Evolutionary conservation across 768 basidiomycete genomes (phyloP), one percentile per base, ranked within the genome.

Genomic region (Phanerodontia chrysosporium): DNA sequence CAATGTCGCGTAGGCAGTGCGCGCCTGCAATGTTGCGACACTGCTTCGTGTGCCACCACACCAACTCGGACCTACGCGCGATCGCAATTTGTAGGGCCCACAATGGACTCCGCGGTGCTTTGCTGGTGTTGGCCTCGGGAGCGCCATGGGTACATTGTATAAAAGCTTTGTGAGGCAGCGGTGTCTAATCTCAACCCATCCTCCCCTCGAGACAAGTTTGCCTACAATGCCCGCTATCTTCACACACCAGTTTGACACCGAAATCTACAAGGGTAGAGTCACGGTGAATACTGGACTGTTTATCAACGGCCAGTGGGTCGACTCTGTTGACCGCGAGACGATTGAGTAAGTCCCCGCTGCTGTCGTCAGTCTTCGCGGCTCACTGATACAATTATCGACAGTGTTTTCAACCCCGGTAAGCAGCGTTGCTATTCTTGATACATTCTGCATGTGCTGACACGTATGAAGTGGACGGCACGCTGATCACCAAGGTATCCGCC

Each of bases 291-390:
- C 75, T 18, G 75, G 77, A 25, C 67, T 79, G 53, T 81, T 77
- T 73, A 81, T 81, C 66, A 66, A 73, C 63, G 72, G 72, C 58
- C 62, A 78, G 55, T 67, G 59, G 39, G 66, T 66, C n/a, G 61
- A 66, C 25, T 24, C 55, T 13, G 51, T 55, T 6, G 58, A 62
- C 36, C 30, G 48, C 21, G 55, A 56, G 25, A 66, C 55, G 14
- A 48, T 30, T 27, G 65, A 66, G 65, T 66, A 44, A 16, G 65
- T 58, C 2, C 21, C n/a, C 21, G 5, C 8, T 45, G 45, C 18
- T 42, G 39, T 18, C 32, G 39, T 42, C 39, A 4, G 18, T 9
- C 39, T 12, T 18, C 10, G 9, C 39, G n/a, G n/a, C n/a, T n/a
- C n/a, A n/a, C 39, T 42, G 46, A 24, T 45, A 28, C 29, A 5